Percentiles rank a stretch among this genome's conserved stretches.
Evolutionary conservation across 1,139 yeast genomes (phyloP).

Genomic region (Lodderomyces parapsilosis): DNA sequence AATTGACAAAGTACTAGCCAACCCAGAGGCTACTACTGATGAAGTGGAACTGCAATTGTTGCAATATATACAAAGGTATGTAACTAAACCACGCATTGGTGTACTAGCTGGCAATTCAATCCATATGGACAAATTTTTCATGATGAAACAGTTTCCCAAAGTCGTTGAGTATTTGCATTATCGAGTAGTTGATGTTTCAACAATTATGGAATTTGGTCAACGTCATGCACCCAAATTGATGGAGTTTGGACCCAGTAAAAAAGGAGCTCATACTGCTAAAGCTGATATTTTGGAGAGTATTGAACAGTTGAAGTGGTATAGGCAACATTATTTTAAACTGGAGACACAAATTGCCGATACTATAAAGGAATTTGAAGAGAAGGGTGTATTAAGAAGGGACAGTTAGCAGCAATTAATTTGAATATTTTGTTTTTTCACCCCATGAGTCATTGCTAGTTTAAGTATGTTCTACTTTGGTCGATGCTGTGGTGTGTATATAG

Average conservation of each 20-base stretch:
- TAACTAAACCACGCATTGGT: conserved; percentile 56
- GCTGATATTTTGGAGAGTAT: conserved; percentile 89
- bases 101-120: conserved; percentile 88
- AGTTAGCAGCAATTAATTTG: no score
- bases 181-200: conserved; percentile 84
- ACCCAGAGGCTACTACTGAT: conserved; percentile 50
- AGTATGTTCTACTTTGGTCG: no score
- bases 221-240: conserved; percentile 73
- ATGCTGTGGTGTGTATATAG: no score
- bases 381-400: background rate
- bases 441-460: no score
- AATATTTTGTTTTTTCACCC: no score
- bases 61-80: conserved; percentile 55
- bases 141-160: conserved; percentile 79
- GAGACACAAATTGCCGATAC: conserved; percentile 16
- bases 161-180: conserved; percentile 75
- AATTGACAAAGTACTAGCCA: conserved; percentile 61
- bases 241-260: conserved; percentile 60
- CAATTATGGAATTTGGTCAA: conserved; percentile 73
- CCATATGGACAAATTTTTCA: conserved; percentile 87
- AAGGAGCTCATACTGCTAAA: conserved; percentile 76
- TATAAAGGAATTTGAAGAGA: background rate
- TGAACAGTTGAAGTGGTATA: conserved; percentile 75
- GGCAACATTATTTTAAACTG: conserved; percentile 55
- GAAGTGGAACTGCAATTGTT: conserved; percentile 66